Conservation (phyloP, 306 rosid genomes). For the Herpetospermum pedunculosum region DNA sequence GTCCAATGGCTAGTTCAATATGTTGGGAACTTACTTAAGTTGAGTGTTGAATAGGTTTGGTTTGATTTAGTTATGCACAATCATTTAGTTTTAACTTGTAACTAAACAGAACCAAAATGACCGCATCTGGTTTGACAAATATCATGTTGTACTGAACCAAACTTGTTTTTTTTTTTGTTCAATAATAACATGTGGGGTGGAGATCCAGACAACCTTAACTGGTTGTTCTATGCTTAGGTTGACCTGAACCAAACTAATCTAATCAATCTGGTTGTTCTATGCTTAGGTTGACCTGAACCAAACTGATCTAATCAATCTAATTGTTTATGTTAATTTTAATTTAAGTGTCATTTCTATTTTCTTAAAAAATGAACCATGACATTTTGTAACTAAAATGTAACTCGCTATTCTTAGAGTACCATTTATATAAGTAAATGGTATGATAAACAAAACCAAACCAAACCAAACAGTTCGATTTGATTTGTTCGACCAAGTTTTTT, state of each 20-base stretch:
- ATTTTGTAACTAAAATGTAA: no score
- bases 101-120: neutral
- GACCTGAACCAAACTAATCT: no score
- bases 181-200: no score
- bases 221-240: no score
- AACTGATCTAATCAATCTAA: neutral
- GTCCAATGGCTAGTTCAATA: neutral
- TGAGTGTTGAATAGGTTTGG: neutral
- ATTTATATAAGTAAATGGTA: neutral
- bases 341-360: neutral
- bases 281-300: neutral
- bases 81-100: neutral
- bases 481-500: neutral
- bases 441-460: neutral
- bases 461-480: neutral
- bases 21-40: neutral
- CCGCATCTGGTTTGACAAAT: neutral
- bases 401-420: neutral
- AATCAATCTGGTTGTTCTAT: no score
- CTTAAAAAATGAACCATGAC: neutral
- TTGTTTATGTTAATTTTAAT: no score
- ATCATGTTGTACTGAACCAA: neutral
- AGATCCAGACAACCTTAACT: no score
- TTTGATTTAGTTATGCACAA: neutral
- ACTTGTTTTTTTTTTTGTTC: no score